Percentiles rank a stretch among this genome's conserved stretches.
phyloP scores from a whole-genome alignment of 805 yeast genomes.

The Cyberlindnera mycetangii region DNA sequence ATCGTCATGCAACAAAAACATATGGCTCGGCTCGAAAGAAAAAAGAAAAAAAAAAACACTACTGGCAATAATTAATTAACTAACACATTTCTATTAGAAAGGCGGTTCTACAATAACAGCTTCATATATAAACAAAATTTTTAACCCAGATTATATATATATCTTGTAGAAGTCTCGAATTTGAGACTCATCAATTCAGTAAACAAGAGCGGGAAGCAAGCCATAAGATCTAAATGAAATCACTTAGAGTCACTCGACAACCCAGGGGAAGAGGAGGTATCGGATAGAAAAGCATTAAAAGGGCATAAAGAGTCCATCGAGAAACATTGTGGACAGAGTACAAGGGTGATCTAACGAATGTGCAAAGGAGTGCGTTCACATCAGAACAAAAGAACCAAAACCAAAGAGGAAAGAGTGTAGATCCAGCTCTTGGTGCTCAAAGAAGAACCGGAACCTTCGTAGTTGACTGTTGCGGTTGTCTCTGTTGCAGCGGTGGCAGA shows the following conservation, averaged over 20 bases:
- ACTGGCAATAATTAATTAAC: neutral
- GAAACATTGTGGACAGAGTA: neutral
- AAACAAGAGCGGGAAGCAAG: neutral
- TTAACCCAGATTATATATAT: too few relatives aligned
- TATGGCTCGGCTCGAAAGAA: too few relatives aligned
- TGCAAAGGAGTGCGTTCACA: neutral
- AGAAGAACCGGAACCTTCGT: neutral
- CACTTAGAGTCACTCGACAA: neutral
- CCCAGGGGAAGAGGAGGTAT: too few relatives aligned
- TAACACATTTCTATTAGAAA: neutral
- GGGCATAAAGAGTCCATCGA: neutral
- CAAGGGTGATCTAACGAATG: neutral
- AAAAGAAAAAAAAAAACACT: neutral
- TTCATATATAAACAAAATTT: too few relatives aligned
- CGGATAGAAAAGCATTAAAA: neutral
- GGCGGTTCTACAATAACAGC: too few relatives aligned
- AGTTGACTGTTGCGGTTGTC: neutral
- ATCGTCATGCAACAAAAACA: too few relatives aligned
- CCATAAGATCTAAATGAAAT: neutral
- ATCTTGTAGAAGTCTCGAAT: neutral
- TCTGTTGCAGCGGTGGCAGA: neutral
- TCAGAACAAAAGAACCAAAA: conserved; percentile 1
- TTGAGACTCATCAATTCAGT: neutral
- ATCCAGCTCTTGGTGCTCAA: neutral
- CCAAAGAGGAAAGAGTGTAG: neutral